These are phyloP conservation scores for Fusarium camptoceras DNA, from an alignment of 2,329 filamentous ascomycete species.

Conservation along the genomic window DNA sequence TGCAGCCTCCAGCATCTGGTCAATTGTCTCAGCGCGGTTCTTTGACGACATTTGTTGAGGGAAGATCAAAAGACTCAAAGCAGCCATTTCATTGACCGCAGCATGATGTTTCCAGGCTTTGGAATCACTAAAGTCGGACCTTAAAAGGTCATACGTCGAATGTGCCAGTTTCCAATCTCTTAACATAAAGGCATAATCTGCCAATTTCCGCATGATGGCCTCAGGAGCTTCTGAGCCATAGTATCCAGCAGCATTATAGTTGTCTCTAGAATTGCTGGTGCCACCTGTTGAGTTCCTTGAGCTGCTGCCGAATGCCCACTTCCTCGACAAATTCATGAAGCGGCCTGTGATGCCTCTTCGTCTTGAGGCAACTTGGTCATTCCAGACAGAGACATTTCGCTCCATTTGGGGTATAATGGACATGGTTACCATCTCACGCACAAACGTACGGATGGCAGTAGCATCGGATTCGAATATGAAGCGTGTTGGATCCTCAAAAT, in stretches of 20 bases:
- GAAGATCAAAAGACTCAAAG: slow-evolving; percentile 82
- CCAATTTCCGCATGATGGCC: slow-evolving; percentile 91
- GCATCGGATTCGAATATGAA: slow-evolving; percentile 95
- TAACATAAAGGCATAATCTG: slow-evolving; percentile 96
- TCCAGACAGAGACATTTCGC: slow-evolving; percentile 89
- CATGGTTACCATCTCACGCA: slow-evolving; percentile 94
- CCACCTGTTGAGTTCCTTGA: slow-evolving; percentile 70
- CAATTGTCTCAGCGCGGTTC: slow-evolving; percentile 81
- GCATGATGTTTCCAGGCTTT: slow-evolving; percentile 98
- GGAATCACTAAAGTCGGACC: slow-evolving; percentile 90
- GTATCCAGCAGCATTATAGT: slow-evolving; percentile 84
- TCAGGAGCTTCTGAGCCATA: slow-evolving; percentile 88
- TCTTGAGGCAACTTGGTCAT: slow-evolving; percentile 94
- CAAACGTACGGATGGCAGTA: slow-evolving; percentile 86
- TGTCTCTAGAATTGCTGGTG: slow-evolving; percentile 65
- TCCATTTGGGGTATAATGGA: slow-evolving; percentile 98
- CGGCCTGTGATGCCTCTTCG: slow-evolving; percentile 88
- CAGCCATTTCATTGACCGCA: slow-evolving; percentile 94
- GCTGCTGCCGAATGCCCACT: slow-evolving; percentile 83
- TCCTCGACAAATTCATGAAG: slow-evolving; percentile 94
- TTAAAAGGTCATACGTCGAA: slow-evolving; percentile 90
- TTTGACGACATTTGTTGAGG: slow-evolving; percentile 79
- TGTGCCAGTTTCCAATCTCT: slow-evolving; percentile 94
- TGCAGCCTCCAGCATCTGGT: slow-evolving; percentile 88
- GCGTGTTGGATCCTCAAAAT: slow-evolving; percentile 76